Evolutionary conservation across 768 basidiomycete species (phyloP).

Genomic region (Chlorophyllum brunneum): DNA sequence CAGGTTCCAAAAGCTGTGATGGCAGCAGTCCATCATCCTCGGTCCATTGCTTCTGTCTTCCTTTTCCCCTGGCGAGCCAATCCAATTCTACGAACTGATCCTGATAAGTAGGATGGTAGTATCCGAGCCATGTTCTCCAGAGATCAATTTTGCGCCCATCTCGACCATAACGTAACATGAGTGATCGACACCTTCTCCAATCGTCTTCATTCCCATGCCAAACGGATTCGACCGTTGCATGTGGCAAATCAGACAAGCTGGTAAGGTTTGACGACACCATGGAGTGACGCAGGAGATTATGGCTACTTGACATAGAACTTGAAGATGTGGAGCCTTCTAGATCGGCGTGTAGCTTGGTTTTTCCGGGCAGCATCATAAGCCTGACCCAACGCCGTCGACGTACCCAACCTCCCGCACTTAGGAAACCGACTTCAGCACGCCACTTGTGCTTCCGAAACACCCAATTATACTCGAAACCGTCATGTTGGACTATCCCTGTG

Average conservation of each 20-base stretch:
- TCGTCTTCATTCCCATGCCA: conserved; percentile 32
- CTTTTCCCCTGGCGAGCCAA: conserved; percentile 27
- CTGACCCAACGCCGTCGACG: conserved; percentile 79
- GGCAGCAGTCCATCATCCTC: conserved; percentile 36
- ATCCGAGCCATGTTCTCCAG: conserved; percentile 69
- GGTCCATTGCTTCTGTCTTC: conserved; percentile 39
- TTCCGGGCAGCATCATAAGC: conserved; percentile 71
- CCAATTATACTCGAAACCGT: conserved; percentile 88
- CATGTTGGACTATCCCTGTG: conserved; percentile 69
- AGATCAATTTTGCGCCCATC: conserved; percentile 77
- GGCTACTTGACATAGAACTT: background rate
- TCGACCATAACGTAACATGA: conserved; percentile 50
- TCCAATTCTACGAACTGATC: conserved; percentile 17
- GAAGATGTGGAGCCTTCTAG: conserved; percentile 14
- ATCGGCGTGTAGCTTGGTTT: conserved; percentile 16
- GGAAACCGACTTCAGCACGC: conserved; percentile 55
- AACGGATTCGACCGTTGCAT: conserved; percentile 15
- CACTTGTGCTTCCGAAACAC: conserved; percentile 63
- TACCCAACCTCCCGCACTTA: conserved; percentile 71
- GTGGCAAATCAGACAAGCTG: conserved; percentile 16
- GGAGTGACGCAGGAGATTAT: conserved; percentile 22
- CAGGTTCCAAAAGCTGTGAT: conserved; percentile 23
- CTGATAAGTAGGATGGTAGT: conserved; percentile 27
- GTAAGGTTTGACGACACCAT: conserved; percentile 26
- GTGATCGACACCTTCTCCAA: conserved; percentile 56